phyloP scores from a whole-genome alignment of 2,329 filamentous ascomycete genomes.

The Alternaria postmessia region DNA sequence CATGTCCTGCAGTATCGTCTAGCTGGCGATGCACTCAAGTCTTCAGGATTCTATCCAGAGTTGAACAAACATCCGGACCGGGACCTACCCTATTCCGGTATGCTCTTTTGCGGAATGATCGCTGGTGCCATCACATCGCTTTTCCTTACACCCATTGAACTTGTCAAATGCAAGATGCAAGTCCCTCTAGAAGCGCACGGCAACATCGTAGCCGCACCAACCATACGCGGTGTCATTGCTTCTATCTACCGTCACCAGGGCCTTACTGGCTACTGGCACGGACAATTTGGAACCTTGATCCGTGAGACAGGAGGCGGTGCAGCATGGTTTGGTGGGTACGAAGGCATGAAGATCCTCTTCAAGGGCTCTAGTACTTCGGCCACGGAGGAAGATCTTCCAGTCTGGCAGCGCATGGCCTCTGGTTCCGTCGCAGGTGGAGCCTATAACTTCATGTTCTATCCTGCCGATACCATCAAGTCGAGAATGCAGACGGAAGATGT shows the following conservation, averaged over 20 bases:
- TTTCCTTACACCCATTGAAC: slow-evolving; percentile 91
- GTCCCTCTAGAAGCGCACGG: slow-evolving; percentile 64
- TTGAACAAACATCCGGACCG: slow-evolving; percentile 51
- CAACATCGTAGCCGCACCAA: slow-evolving; percentile 60
- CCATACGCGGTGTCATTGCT: slow-evolving; percentile 74
- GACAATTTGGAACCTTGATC: slow-evolving; percentile 90
- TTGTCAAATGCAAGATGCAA: slow-evolving; percentile 99
- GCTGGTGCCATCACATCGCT: slow-evolving; percentile 90
- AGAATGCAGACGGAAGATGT: slow-evolving; percentile 91
- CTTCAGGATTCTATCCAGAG: slow-evolving; percentile 64
- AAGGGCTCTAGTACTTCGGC: slow-evolving; percentile 56
- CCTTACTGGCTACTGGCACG: slow-evolving; percentile 89
- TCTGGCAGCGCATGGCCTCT: slow-evolving; percentile 87
- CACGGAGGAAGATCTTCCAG: slow-evolving; percentile 68
- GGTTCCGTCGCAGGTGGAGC: slow-evolving; percentile 88
- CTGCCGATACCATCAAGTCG: slow-evolving; percentile 96
- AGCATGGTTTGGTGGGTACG: slow-evolving; percentile 80
- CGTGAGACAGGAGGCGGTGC: slow-evolving; percentile 92
- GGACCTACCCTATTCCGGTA: slow-evolving; percentile 74
- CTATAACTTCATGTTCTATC: slow-evolving; percentile 98
- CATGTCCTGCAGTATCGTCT: slow-evolving; percentile 53
- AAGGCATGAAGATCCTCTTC: slow-evolving; percentile 71
- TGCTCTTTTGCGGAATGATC: slow-evolving; percentile 83
- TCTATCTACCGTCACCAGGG: slow-evolving; percentile 86
- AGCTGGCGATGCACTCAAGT: slow-evolving; percentile 67